These are phyloP conservation scores for Plasmodium yoelii DNA, from an alignment of 169 alveolate genomes.

Conservation along the genomic window DNA sequence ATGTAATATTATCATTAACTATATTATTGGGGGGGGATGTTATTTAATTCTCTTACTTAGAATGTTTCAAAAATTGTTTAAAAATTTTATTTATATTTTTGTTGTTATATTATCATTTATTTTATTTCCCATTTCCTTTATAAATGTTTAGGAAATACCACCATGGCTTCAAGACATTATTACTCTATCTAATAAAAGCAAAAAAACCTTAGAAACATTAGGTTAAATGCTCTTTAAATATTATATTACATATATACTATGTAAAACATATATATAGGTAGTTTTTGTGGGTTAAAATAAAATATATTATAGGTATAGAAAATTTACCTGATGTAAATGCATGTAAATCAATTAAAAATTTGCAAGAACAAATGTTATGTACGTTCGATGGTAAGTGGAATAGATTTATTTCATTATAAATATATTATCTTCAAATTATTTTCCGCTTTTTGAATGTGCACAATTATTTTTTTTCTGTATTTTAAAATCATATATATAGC, in stretches of 20 bases:
- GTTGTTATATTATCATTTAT: not conserved
- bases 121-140: not conserved
- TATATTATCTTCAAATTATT: too few species aligned
- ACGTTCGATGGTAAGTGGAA: conserved; percentile 45
- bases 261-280: not conserved
- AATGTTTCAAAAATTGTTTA: not conserved
- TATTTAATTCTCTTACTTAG: too few species aligned
- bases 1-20: not conserved
- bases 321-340: conserved; percentile 55
- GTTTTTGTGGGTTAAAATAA: not conserved
- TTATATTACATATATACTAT: not conserved
- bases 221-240: conserved; percentile 12
- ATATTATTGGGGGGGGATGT: not conserved
- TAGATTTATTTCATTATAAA: too few species aligned
- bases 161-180: conserved; percentile 71
- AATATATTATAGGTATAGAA: conserved; percentile 26
- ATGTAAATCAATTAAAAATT: conserved; percentile 37
- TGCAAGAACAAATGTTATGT: conserved; percentile 61
- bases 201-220: conserved; percentile 59
- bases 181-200: conserved; percentile 33
- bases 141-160: conserved; percentile 54
- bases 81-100: not conserved
- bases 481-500: conserved; percentile 14
- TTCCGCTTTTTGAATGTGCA: too few species aligned
- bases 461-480: too few species aligned